Conservation (phyloP, 495 filamentous ascomycete species). For the Rostrohypoxylon terebratum region DNA sequence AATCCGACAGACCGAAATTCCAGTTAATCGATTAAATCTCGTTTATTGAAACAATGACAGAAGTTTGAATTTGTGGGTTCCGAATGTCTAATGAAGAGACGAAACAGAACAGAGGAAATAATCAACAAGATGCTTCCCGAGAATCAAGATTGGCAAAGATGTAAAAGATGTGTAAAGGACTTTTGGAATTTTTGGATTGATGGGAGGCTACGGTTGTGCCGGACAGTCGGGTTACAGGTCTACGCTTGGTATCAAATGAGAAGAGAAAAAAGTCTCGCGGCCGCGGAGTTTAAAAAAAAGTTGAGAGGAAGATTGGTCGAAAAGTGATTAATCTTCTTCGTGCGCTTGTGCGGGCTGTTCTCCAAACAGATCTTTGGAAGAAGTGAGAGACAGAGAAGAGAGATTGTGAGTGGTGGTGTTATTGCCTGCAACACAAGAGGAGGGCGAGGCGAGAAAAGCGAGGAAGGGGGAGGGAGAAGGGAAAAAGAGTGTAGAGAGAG, state of each 20-base stretch:
- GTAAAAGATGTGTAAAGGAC: too few species aligned
- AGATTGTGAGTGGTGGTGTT: conserved; percentile 24
- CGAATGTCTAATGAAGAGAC: conserved; percentile 27
- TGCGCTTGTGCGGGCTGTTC: conserved; percentile 24
- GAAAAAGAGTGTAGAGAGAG: conserved; percentile 42
- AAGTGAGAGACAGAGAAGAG: conserved; percentile 17
- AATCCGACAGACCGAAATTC: conserved; percentile 58
- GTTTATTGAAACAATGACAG: conserved; percentile 47
- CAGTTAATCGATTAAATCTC: conserved; percentile 54
- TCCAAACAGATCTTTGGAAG: conserved; percentile 26
- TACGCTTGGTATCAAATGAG: conserved; percentile 48
- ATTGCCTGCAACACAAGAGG: conserved; percentile 52
- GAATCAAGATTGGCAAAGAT: conserved; percentile 25
- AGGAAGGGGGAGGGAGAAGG: conserved; percentile 35
- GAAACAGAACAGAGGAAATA: conserved; percentile 48
- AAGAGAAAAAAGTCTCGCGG: conserved; percentile 48
- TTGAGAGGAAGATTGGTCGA: conserved; percentile 28
- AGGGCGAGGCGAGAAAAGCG: conserved; percentile 34
- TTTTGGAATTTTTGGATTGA: conserved; percentile 14
- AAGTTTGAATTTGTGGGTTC: conserved; percentile 1
- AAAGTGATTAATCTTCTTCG: conserved; percentile 17
- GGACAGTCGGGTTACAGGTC: conserved; percentile 46
- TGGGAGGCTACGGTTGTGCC: conserved; percentile 51
- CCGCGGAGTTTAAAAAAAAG: conserved; percentile 34
- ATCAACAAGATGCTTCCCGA: conserved; percentile 53